Conservation (phyloP, 495 filamentous ascomycete genomes). For the Lasiosphaeriaceae sp. region DNA sequence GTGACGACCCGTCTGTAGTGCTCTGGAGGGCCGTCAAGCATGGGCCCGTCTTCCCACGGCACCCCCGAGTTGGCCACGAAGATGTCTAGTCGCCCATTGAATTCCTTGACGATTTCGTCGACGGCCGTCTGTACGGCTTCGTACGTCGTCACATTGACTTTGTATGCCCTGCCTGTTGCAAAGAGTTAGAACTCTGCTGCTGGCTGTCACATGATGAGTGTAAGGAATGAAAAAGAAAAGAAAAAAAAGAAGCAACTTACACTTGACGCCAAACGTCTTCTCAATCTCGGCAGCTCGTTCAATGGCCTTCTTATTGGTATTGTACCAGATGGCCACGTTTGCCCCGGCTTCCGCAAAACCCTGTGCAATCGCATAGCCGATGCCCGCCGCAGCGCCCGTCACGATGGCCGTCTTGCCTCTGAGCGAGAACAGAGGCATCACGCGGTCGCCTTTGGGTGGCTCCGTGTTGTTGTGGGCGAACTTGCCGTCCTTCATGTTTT, state of each 20-base stretch:
- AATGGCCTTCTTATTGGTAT: constrained; percentile 66
- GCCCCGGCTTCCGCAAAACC: constrained; percentile 77
- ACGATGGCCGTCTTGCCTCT: constrained; percentile 82
- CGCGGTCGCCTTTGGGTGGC: constrained; percentile 55
- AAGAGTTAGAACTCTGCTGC: too few relatives aligned
- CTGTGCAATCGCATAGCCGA: constrained; percentile 74
- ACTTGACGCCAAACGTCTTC: constrained; percentile 72
- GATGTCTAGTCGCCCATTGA: constrained; percentile 71
- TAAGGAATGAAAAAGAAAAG: not conserved
- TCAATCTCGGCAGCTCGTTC: constrained; percentile 71
- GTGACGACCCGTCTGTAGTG: constrained; percentile 66
- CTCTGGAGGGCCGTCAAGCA: constrained; percentile 60
- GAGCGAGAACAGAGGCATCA: constrained; percentile 78
- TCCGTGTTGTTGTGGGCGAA: constrained; percentile 60
- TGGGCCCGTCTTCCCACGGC: constrained; percentile 64
- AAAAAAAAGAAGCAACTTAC: constrained; percentile 39
- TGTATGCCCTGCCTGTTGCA: constrained; percentile 67
- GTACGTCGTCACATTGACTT: constrained; percentile 61
- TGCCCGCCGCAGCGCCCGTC: constrained; percentile 76
- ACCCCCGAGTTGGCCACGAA: constrained; percentile 81
- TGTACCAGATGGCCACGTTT: constrained; percentile 86
- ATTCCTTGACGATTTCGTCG: constrained; percentile 59
- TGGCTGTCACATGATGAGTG: too few relatives aligned
- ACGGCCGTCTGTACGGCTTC: constrained; percentile 55
- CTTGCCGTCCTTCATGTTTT: constrained; percentile 46